Evolutionary conservation across 2,329 filamentous ascomycete species (phyloP).

Genomic region (Ophiocordyceps camponoti-saundersi): DNA sequence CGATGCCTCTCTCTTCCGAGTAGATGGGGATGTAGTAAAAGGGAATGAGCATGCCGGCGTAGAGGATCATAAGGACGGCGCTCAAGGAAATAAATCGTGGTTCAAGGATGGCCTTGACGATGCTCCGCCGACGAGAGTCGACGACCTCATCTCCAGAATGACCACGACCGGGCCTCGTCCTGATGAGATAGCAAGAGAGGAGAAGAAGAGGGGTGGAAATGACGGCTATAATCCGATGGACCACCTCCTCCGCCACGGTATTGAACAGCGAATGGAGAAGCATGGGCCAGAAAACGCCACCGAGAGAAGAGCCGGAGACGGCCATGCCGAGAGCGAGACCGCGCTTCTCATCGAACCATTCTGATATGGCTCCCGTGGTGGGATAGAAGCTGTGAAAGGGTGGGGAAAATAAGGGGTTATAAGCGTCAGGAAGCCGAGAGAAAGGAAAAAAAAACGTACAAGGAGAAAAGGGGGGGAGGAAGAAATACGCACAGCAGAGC

Average conservation of each 20-base stretch:
- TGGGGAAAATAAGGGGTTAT: neutral
- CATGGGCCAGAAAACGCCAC: conserved; percentile 14
- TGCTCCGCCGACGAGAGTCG: conserved; percentile 2
- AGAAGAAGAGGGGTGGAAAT: conserved; percentile 10
- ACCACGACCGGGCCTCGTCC: conserved; percentile 8
- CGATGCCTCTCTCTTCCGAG: conserved; percentile 27
- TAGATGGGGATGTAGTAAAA: conserved; percentile 27
- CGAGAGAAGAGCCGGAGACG: conserved; percentile 14
- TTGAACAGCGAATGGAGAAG: conserved; percentile 7
- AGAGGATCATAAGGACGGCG: conserved; percentile 10
- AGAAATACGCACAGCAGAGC: conserved; percentile 12
- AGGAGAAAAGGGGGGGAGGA: too few relatives aligned
- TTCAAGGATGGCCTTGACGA: conserved; percentile 12
- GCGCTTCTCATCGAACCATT: conserved; percentile 14
- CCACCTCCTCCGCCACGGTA: conserved; percentile 2
- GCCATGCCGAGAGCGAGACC: conserved; percentile 14
- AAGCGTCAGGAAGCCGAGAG: neutral
- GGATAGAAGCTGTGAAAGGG: conserved; percentile 12
- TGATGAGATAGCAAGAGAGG: conserved; percentile 11
- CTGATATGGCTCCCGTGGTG: conserved; percentile 10
- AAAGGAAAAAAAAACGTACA: too few relatives aligned
- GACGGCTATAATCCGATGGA: conserved; percentile 7
- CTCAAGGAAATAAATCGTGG: conserved; percentile 8
- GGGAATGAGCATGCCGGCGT: conserved; percentile 12
- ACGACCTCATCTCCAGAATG: conserved; percentile 2